Evolutionary conservation across 192 early-diverging fungal species (phyloP), one percentile per base, ranked within the genome.

Genomic region (Coemansia sp.): DNA sequence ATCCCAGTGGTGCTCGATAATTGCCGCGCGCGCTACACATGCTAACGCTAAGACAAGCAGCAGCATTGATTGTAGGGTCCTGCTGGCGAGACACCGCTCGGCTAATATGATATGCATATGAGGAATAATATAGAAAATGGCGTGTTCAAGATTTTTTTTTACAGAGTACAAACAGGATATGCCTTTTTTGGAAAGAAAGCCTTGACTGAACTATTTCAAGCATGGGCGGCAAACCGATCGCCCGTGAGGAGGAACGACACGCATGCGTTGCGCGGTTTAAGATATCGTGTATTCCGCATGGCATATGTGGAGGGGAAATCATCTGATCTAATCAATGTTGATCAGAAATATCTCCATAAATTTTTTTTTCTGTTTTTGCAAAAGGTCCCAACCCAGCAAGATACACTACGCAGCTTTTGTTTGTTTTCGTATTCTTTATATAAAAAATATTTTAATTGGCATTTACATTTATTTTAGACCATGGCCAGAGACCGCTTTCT

Each of bases 1-100:
- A 20, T 88, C 79, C 90, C 90, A 91, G 68, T 81, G 63, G 60
- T 82, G 84, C 62, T 86, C 86, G 33, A 91, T 81, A 36, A 74
- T 75, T 6, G 66, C 62, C 40, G 75, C 75, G 18, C 29, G 47
- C 47, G 47, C 47, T 7, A 49, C 33, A 11, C 47, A 52, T 2
- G 46, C 44, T 29, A 47, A 18, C 44, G 10, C 29, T 8, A 46
- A 33, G 9, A 31, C 10, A 24, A 33, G 13, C 10, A 39, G 11
- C 53, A 53, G 40, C 24, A 44, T 13, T 12, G 44, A 31, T 20
- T 33, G 16, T 29, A 33, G 29, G 43, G 39, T 2, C 18, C 8
- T 12, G 41, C 20, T 16, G 22, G 13, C 12, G 29, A 44, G 4
- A 62, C 60, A 11, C 33, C 60, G 18, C 24, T 62, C 16, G 16